Evolutionary conservation across 495 filamentous ascomycete species (phyloP).

Genomic region (Aspergillus kassunensis): DNA sequence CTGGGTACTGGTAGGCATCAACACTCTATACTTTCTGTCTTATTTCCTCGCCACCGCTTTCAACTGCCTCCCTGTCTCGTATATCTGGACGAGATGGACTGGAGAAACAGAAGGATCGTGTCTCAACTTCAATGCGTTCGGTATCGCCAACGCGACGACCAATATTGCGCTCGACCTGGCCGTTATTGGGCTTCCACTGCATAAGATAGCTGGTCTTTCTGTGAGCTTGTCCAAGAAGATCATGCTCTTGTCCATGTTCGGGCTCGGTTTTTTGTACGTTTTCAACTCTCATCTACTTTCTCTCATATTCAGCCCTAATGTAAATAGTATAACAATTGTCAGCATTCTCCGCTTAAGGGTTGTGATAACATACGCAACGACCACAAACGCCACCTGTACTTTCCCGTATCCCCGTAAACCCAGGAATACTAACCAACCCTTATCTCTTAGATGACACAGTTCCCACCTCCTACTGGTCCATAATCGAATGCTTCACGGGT

Average conservation of each 20-base stretch:
- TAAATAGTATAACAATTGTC: no score
- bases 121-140: slow-evolving; percentile 4
- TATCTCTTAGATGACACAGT: no score
- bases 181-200: slow-evolving; percentile 1
- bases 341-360: no score
- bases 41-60: neutral
- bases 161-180: slow-evolving; percentile 7
- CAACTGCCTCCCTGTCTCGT: slow-evolving; percentile 6
- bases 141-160: neutral
- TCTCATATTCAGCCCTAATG: no score
- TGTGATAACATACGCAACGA: no score
- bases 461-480: no score
- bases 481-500: no score
- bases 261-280: no score
- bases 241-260: neutral
- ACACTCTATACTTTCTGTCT: neutral
- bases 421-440: no score
- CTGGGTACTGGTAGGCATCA: neutral
- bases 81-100: slow-evolving; percentile 7
- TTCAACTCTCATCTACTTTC: no score
- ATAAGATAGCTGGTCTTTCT: neutral
- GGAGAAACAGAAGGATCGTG: slow-evolving; percentile 5
- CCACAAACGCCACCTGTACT: no score
- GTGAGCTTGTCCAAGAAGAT: slow-evolving; percentile 2
- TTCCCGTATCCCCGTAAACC: no score